Base-by-base conservation (phyloP, 805 yeast species). In the Candida parachauliodes region DNA sequence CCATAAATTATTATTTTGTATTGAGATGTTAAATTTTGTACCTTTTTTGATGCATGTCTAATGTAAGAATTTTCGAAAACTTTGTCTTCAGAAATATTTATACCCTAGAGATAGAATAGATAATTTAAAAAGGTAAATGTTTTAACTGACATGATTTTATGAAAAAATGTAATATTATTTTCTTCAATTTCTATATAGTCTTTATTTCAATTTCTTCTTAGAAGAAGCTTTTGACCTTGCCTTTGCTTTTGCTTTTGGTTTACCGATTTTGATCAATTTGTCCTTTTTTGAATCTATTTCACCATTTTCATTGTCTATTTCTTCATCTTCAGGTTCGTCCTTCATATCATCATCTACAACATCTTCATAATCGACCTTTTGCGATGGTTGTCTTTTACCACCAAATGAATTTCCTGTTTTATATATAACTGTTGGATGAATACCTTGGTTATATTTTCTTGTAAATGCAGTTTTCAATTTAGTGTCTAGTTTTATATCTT, bases 371-470 rank as follows among this genome's bases (percentile, higher is more conserved):
- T 82, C 89, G 3, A 88, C 88, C 27, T 66, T 70, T 17, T 55
- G 56, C 32, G 51, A 51, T 16, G 55, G 46, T 18, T 55, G 57
- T 34, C 53, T 48, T 9, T 46, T 52, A 5, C 37, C 45, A 4
- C 51, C 49, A 5, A 81, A 74, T 7, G 82, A 72, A 32, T 73
- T 72, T 10, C 88, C 91, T 0, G 88, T 78, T 54, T 76, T 77
- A 69, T 81, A 81, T 47, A 85, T 87, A 2, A 95, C 88, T 1
- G 83, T 78, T 2, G 98, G 98, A 62, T 93, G 98, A 7, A 77
- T 64, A 40, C 57, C 62, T 8, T 77, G 57, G 55, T 93, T 93
- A 59, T 93, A 93, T 45, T 74, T 78, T 47, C 95, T 72, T 0
- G 99, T 93, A 59, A 93, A 88, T 6, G 86, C 84, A 5, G 91